phyloP scores from a whole-genome alignment of 2,329 filamentous ascomycete species.

The Penicillium janthinellum region DNA sequence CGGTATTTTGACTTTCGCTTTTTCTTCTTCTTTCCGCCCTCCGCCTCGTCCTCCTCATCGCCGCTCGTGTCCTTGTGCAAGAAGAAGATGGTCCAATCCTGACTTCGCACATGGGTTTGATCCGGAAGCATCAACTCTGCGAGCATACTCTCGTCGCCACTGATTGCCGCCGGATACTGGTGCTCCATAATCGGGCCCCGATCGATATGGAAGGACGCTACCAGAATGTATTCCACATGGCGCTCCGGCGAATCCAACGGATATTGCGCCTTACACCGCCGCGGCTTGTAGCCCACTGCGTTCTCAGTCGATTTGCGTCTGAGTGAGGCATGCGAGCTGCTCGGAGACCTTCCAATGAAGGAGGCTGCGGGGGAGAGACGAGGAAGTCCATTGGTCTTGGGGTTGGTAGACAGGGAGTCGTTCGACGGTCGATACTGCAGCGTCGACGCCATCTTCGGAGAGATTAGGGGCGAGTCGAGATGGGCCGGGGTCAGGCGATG shows the following conservation, averaged over 20 bases:
- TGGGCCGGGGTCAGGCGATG: slow-evolving; percentile 19
- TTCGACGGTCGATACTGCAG: slow-evolving; percentile 46
- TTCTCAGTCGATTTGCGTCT: slow-evolving; percentile 40
- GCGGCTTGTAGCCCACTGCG: slow-evolving; percentile 51
- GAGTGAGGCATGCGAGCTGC: slow-evolving; percentile 44
- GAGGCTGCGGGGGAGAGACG: slow-evolving; percentile 63
- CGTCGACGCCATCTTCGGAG: slow-evolving; percentile 38
- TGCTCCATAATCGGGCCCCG: slow-evolving; percentile 97
- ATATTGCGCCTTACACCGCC: slow-evolving; percentile 72
- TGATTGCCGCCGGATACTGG: slow-evolving; percentile 92
- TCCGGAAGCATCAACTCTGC: slow-evolving; percentile 98
- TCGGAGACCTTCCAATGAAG: slow-evolving; percentile 56
- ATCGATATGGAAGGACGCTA: slow-evolving; percentile 96
- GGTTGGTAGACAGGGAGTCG: slow-evolving; percentile 53
- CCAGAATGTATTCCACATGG: slow-evolving; percentile 98
- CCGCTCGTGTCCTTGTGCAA: slow-evolving; percentile 90
- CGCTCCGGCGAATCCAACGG: slow-evolving; percentile 75
- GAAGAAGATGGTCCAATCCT: slow-evolving; percentile 99
- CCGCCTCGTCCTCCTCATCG: slow-evolving; percentile 71
- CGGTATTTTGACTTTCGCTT: slow-evolving; percentile 49
- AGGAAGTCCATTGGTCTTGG: slow-evolving; percentile 55
- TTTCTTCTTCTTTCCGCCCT: slow-evolving; percentile 48
- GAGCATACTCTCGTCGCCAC: slow-evolving; percentile 95
- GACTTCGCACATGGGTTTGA: slow-evolving; percentile 88
- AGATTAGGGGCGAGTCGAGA: slow-evolving; percentile 11